These are phyloP conservation scores for Hepatocystis sp. DNA, from an alignment of 169 alveolate species.

Conservation along the genomic window DNA sequence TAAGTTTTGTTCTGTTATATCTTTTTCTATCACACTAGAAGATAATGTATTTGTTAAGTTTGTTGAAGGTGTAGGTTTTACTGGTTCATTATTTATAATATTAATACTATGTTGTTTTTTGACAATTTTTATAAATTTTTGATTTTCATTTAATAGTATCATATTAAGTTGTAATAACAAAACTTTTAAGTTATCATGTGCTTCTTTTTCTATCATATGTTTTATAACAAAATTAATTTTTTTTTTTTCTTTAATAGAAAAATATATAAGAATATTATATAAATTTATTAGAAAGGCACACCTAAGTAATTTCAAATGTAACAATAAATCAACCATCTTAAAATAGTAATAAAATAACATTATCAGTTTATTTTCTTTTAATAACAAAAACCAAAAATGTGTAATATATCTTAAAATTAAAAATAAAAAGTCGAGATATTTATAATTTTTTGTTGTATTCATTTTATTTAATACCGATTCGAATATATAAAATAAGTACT, in stretches of 20 bases:
- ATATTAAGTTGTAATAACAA: constrained; percentile 47
- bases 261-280: constrained; percentile 24
- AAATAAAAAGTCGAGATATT: constrained; percentile 50
- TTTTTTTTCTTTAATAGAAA: constrained; percentile 32
- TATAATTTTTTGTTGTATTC: constrained; percentile 19
- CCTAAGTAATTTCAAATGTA: constrained; percentile 23
- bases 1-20: constrained; percentile 5
- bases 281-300: constrained; percentile 55
- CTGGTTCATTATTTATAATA: neutral
- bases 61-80: no score
- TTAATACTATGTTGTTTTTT: constrained; percentile 8
- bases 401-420: constrained; percentile 58
- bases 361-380: constrained; percentile 36
- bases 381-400: constrained; percentile 47
- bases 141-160: constrained; percentile 30
- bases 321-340: constrained; percentile 45
- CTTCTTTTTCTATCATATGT: constrained; percentile 30
- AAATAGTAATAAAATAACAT: constrained; percentile 63
- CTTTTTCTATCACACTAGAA: no score
- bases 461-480: constrained; percentile 43
- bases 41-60: no score
- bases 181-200: constrained; percentile 11
- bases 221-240: constrained; percentile 24
- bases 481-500: constrained; percentile 65
- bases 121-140: constrained; percentile 10